Evolutionary conservation across 164 flowering plant species (phyloP).

Genomic region (Aristolochia fimbriata): DNA sequence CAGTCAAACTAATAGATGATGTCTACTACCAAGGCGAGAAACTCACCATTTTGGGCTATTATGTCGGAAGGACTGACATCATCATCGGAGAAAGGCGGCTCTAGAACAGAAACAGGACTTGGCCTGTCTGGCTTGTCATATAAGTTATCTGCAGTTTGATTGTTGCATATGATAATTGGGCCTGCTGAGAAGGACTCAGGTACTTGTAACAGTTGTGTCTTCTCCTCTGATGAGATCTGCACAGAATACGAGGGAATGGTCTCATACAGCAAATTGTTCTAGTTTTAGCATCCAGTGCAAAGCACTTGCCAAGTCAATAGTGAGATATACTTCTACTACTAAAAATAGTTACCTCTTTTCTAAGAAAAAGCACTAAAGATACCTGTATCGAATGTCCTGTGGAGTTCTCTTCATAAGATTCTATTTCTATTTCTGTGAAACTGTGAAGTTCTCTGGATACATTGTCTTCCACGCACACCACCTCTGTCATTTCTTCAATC

Average conservation of each 20-base stretch:
- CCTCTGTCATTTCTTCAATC: too few species aligned
- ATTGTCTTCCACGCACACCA: too few species aligned
- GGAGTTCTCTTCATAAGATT: too few species aligned
- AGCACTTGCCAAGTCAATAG: too few species aligned
- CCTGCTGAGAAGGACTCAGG: constrained; percentile 21
- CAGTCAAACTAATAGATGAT: not conserved
- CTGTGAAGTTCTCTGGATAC: too few species aligned
- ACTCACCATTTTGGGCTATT: constrained; percentile 36
- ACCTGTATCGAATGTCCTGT: too few species aligned
- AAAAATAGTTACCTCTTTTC: too few species aligned
- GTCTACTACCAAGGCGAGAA: not conserved
- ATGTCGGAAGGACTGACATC: constrained; percentile 45
- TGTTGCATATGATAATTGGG: constrained; percentile 16
- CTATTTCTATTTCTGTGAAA: too few species aligned
- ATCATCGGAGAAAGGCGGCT: constrained; percentile 55
- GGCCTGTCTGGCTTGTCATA: constrained; percentile 37
- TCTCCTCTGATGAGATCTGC: constrained; percentile 32
- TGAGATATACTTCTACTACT: too few species aligned
- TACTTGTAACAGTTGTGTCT: constrained; percentile 16
- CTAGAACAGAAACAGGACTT: constrained; percentile 90
- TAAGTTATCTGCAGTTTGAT: constrained; percentile 26
- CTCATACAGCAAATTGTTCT: not conserved
- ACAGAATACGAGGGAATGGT: constrained; percentile 2
- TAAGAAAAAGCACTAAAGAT: too few species aligned
- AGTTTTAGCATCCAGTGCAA: too few species aligned